Percentiles rank a stretch among this genome's conserved stretches.
Conservation (phyloP, 257 asterid genomes). For the Gynochthodes officinalis region DNA sequence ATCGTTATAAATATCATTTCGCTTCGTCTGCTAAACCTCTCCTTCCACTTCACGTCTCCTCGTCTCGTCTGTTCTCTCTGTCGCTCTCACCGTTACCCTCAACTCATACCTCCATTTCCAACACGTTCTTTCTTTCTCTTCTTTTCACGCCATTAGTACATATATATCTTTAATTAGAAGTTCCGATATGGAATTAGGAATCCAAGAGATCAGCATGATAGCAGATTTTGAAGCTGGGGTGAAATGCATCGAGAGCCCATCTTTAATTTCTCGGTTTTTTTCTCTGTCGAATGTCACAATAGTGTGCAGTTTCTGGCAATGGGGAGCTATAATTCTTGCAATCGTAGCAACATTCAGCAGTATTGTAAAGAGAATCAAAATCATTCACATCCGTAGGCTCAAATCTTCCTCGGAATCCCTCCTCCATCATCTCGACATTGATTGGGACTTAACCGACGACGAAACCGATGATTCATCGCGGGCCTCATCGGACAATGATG, state of each 20-base stretch:
- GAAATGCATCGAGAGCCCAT: constrained; percentile 65
- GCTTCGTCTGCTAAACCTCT: constrained; percentile 3
- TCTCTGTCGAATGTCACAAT: constrained; percentile 33
- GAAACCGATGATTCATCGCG: constrained; percentile 45
- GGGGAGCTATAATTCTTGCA: constrained; percentile 80
- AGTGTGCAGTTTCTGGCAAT: constrained; percentile 62
- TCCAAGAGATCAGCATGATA: constrained; percentile 60
- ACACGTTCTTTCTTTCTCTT: neutral
- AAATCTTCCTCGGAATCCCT: constrained; percentile 43
- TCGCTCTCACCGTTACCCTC: neutral
- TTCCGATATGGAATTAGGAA: constrained; percentile 42
- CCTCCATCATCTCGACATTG: constrained; percentile 35
- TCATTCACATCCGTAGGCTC: constrained; percentile 42
- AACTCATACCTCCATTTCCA: neutral
- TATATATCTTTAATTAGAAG: neutral
- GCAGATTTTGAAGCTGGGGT: constrained; percentile 71
- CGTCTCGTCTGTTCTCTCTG: neutral
- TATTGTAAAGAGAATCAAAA: constrained; percentile 48
- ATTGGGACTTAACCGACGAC: constrained; percentile 50
- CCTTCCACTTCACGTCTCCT: constrained; percentile 11
- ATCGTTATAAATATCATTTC: constrained; percentile 7
- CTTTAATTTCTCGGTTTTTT: constrained; percentile 39
- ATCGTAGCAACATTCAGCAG: constrained; percentile 64
- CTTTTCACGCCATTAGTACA: neutral
- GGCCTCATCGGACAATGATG: constrained; percentile 39